Evolutionary conservation across 1,139 yeast species (phyloP).

Genomic region (Geotrichum cucujoidarum): DNA sequence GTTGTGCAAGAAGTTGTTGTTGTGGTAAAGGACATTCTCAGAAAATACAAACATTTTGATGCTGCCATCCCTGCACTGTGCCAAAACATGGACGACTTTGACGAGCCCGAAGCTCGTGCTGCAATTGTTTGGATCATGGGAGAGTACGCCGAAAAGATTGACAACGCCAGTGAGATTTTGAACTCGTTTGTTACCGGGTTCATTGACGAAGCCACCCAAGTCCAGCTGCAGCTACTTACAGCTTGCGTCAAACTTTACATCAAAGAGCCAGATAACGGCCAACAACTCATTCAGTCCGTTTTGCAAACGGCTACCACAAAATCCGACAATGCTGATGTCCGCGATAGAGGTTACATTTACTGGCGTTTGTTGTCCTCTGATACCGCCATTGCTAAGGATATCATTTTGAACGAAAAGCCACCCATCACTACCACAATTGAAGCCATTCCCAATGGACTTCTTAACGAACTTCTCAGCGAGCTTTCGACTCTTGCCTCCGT

Average conservation of each 20-base stretch:
- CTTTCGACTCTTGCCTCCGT: constrained; percentile 84
- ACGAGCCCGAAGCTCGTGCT: constrained; percentile 58
- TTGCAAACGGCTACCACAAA: constrained; percentile 74
- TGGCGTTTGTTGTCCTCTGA: constrained; percentile 85
- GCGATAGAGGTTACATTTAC: constrained; percentile 90
- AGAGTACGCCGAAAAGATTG: constrained; percentile 74
- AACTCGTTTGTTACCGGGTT: constrained; percentile 56
- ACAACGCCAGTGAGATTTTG: constrained; percentile 45
- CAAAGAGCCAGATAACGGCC: constrained; percentile 43
- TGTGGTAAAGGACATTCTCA: constrained; percentile 68
- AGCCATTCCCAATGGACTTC: constrained; percentile 59
- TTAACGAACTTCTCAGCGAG: constrained; percentile 67
- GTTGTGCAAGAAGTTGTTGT: constrained; percentile 75
- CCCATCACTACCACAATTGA: constrained; percentile 69
- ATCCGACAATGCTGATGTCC: constrained; percentile 83
- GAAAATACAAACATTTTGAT: constrained; percentile 66
- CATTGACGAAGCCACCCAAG: constrained; percentile 63
- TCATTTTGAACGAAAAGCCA: constrained; percentile 61
- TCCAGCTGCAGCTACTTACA: constrained; percentile 73
- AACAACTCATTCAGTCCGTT: constrained; percentile 59
- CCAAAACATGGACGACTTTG: constrained; percentile 54
- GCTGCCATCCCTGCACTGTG: constrained; percentile 67
- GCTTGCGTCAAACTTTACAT: constrained; percentile 73
- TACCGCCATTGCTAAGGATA: constrained; percentile 44
- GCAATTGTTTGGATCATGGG: constrained; percentile 91